A percentile compares a stretch with the other conserved stretches of the same genome.
These are phyloP conservation scores for Penicillium sp. DNA, from an alignment of 2,329 filamentous ascomycete species.

Conservation along the genomic window DNA sequence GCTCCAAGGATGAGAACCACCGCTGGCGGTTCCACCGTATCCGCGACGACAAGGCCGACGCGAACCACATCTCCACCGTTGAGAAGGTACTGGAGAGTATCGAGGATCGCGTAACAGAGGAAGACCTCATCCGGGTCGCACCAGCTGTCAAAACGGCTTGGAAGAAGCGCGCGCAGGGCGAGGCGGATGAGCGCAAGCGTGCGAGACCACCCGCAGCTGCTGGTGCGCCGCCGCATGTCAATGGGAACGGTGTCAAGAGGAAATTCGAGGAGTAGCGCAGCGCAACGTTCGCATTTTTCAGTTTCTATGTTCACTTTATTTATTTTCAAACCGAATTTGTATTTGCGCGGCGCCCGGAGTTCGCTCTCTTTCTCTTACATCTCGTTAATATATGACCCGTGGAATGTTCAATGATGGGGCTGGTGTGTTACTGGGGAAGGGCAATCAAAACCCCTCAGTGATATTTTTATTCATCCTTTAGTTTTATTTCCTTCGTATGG, in stretches of 20 bases:
- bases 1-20: constrained; percentile 74
- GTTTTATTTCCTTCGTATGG: background rate
- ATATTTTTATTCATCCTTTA: background rate
- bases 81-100: constrained; percentile 90
- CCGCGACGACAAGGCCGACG: constrained; percentile 88
- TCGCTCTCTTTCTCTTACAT: background rate
- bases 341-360: constrained; percentile 17
- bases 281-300: background rate
- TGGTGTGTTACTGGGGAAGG: background rate
- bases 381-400: background rate
- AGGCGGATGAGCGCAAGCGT: constrained; percentile 33
- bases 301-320: constrained; percentile 6
- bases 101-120: constrained; percentile 78
- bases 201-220: constrained; percentile 23
- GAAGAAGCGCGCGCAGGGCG: constrained; percentile 65
- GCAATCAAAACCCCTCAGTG: background rate
- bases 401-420: background rate
- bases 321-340: background rate
- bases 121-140: constrained; percentile 75
- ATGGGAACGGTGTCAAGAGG: constrained; percentile 45
- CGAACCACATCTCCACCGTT: constrained; percentile 85
- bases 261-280: constrained; percentile 45
- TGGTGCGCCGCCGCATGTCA: constrained; percentile 31
- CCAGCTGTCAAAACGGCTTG: constrained; percentile 77
- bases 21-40: constrained; percentile 89